phyloP scores from a whole-genome alignment of 176 grass and related monocot genomes.

The barley (Hordeum vulgare) region MorexV3_pseudomolecules_assembly NC_058524.1:486268944-486269443 shows the following conservation, averaged over 20 bases:
- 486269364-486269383: no score
- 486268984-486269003: not conserved
- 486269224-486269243: not conserved
- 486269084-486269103: constrained; percentile 45
- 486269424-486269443: no score
- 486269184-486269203: not conserved
- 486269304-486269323: no score
- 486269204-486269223: not conserved
- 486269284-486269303: not conserved
- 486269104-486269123: constrained; percentile 41
- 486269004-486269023: not conserved
- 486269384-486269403: no score
- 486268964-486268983: not conserved
- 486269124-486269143: constrained; percentile 66
- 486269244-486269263: no score
- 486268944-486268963: not conserved
- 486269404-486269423: no score
- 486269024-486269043: constrained; percentile 45
- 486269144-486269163: constrained; percentile 86
- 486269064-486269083: constrained; percentile 45
- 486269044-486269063: constrained; percentile 44
- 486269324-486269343: no score
- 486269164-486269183: constrained; percentile 17
- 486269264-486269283: not conserved
- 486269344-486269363: no score